Conservation (phyloP, 768 basidiomycete species). For the Butyriboletus loyo region DNA sequence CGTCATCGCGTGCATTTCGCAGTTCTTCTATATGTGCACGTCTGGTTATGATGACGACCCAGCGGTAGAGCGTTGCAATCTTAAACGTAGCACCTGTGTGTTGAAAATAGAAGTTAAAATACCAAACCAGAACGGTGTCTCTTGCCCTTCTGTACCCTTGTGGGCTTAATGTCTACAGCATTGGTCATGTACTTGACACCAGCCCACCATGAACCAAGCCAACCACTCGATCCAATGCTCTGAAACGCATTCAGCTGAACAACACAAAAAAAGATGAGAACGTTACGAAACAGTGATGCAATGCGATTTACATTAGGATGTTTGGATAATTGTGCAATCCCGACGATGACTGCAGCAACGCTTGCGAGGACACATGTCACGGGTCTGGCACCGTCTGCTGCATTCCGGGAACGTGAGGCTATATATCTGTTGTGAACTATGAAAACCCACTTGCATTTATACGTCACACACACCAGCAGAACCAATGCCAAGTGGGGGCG, state of each 20-base stretch:
- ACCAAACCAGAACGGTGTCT: neutral
- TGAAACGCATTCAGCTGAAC: conserved; percentile 27
- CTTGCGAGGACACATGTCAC: neutral
- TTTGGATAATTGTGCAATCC: neutral
- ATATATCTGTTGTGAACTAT: too few species aligned
- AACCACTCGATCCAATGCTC: conserved; percentile 21
- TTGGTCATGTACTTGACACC: conserved; percentile 16
- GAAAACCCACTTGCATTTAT: too few species aligned
- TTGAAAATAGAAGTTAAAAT: conserved; percentile 8
- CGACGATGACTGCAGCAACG: neutral
- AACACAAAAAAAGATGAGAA: neutral
- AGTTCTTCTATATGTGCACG: conserved; percentile 37
- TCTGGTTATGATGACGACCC: conserved; percentile 37
- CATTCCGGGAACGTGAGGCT: neutral
- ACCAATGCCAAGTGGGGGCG: too few species aligned
- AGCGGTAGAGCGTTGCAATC: conserved; percentile 28
- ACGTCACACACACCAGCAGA: too few species aligned
- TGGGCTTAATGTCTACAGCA: conserved; percentile 19
- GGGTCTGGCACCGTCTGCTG: neutral
- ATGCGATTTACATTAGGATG: neutral
- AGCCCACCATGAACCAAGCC: conserved; percentile 28
- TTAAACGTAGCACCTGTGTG: conserved; percentile 29
- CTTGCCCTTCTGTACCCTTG: conserved; percentile 32
- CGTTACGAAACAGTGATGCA: neutral
- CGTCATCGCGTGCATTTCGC: conserved; percentile 36